Evolutionary conservation across 2,329 filamentous ascomycete genomes (phyloP).

Genomic region (Blastomyces parvus): DNA sequence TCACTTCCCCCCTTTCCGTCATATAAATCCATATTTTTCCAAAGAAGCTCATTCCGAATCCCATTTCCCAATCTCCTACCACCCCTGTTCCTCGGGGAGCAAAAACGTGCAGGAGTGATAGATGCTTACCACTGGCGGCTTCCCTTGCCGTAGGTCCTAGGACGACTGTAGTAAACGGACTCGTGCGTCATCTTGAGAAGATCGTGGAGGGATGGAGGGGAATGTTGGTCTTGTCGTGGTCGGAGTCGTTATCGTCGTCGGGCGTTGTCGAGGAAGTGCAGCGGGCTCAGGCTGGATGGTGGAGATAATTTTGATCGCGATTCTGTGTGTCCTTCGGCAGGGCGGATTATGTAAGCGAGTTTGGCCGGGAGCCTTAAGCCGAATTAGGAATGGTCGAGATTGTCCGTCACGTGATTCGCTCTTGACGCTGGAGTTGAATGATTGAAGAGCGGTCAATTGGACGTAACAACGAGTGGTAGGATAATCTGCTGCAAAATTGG

Average conservation of each 20-base stretch:
- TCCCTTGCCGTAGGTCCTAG: slow-evolving; percentile 95
- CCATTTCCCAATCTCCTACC: too few species aligned
- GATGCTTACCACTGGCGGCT: slow-evolving; percentile 73
- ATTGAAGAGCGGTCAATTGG: too few species aligned
- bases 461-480: not conserved
- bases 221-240: slow-evolving; percentile 10
- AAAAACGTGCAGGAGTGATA: slow-evolving; percentile 20
- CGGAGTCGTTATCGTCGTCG: slow-evolving; percentile 23
- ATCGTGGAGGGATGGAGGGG: slow-evolving; percentile 33
- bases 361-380: not conserved
- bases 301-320: not conserved
- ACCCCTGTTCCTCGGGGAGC: not conserved
- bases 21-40: slow-evolving; percentile 6
- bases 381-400: not conserved
- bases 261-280: slow-evolving; percentile 17
- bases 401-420: not conserved
- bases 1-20: slow-evolving; percentile 13
- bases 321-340: slow-evolving; percentile 3
- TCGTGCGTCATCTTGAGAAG: slow-evolving; percentile 68
- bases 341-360: not conserved
- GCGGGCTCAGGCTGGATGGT: not conserved
- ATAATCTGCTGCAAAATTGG: not conserved
- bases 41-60: not conserved
- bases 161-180: slow-evolving; percentile 98
- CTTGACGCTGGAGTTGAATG: too few species aligned